Evolutionary conservation across 208 protist species (phyloP).

Genomic region (Borovskyia barvae): DNA sequence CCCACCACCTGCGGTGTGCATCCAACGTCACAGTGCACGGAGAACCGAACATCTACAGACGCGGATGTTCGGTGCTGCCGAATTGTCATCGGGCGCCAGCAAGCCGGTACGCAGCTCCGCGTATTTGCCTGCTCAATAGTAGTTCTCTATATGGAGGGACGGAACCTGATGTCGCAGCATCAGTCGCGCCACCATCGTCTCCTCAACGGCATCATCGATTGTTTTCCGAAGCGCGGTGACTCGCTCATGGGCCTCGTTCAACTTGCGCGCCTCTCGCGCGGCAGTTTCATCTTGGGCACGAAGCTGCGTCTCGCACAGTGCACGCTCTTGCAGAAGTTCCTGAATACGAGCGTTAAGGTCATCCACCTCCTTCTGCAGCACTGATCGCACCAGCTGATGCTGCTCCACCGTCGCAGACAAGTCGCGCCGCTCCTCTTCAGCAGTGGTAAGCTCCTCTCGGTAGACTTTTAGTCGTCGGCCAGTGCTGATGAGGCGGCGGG

Average conservation of each 20-base stretch:
- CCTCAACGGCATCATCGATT: constrained; percentile 63
- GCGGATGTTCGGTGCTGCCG: too few relatives aligned
- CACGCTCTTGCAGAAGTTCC: constrained; percentile 52
- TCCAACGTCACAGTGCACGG: too few relatives aligned
- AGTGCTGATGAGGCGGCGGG: constrained; percentile 76
- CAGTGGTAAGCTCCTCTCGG: constrained; percentile 70
- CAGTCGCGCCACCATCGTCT: constrained; percentile 49
- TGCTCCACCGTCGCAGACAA: constrained; percentile 44
- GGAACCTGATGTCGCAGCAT: constrained; percentile 74
- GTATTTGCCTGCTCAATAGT: constrained; percentile 20
- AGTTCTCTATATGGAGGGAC: constrained; percentile 81
- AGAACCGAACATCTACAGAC: too few relatives aligned
- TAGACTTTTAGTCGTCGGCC: constrained; percentile 75
- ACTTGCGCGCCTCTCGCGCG: constrained; percentile 35
- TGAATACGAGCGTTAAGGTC: constrained; percentile 68
- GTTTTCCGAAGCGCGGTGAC: constrained; percentile 52
- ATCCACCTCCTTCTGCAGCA: constrained; percentile 43
- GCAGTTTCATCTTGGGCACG: constrained; percentile 30
- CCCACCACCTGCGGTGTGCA: too few relatives aligned
- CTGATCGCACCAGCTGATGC: constrained; percentile 38
- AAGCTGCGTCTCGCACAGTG: constrained; percentile 68
- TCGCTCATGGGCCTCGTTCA: constrained; percentile 59
- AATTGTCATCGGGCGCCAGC: too few relatives aligned
- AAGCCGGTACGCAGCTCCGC: too few relatives aligned
- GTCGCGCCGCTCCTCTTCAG: constrained; percentile 63